Evolutionary conservation across 2,329 filamentous ascomycete species (phyloP).

Genomic region (Cladosporium halotolerans): DNA sequence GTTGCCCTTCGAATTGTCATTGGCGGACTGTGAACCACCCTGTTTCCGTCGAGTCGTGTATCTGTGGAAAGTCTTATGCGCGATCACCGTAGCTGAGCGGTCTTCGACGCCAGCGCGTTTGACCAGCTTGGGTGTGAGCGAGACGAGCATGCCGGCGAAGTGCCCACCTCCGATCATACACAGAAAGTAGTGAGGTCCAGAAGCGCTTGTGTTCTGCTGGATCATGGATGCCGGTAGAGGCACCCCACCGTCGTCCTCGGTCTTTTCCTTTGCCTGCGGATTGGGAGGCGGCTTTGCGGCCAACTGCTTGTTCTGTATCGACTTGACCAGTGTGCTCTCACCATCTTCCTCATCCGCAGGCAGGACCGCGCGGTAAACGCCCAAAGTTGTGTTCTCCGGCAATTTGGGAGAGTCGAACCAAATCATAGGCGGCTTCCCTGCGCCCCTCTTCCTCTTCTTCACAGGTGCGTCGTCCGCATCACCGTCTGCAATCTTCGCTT

Average conservation of each 20-base stretch:
- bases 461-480: slow-evolving; percentile 44
- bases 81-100: slow-evolving; percentile 77
- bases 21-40: slow-evolving; percentile 89
- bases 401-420: slow-evolving; percentile 78
- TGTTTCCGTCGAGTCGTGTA: slow-evolving; percentile 96
- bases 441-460: slow-evolving; percentile 47
- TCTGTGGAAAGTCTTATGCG: slow-evolving; percentile 95
- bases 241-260: slow-evolving; percentile 50
- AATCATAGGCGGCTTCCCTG: slow-evolving; percentile 67
- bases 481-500: slow-evolving; percentile 63
- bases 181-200: slow-evolving; percentile 81
- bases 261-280: slow-evolving; percentile 38
- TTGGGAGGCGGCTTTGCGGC: slow-evolving; percentile 49
- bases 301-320: slow-evolving; percentile 71
- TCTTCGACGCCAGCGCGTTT: slow-evolving; percentile 70
- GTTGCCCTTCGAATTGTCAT: slow-evolving; percentile 86
- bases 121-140: slow-evolving; percentile 70
- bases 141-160: slow-evolving; percentile 94
- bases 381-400: slow-evolving; percentile 72
- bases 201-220: slow-evolving; percentile 46
- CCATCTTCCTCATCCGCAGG: slow-evolving; percentile 64
- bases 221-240: slow-evolving; percentile 39
- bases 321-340: slow-evolving; percentile 55
- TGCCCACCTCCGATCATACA: slow-evolving; percentile 99
- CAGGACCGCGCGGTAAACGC: slow-evolving; percentile 79